These are phyloP conservation scores for Wickerhamomyces mucosus DNA, from an alignment of 805 yeast genomes.

Conservation along the genomic window DNA sequence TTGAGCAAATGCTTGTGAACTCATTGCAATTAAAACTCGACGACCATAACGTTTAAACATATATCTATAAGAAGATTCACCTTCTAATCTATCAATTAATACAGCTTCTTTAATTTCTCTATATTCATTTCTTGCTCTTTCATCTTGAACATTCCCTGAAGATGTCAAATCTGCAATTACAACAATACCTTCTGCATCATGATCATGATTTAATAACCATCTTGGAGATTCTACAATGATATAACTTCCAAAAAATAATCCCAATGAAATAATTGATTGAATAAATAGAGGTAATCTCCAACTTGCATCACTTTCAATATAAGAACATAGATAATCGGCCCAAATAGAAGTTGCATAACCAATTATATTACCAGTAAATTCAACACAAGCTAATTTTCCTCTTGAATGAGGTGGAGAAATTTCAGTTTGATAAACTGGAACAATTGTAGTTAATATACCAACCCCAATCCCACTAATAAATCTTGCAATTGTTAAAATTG, in stretches of 20 bases:
- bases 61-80: constrained; percentile 63
- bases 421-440: constrained; percentile 83
- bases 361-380: constrained; percentile 75
- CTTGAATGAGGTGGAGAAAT: constrained; percentile 82
- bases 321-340: constrained; percentile 75
- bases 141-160: constrained; percentile 64
- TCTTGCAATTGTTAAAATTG: constrained; percentile 60
- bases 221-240: constrained; percentile 83
- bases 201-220: constrained; percentile 80
- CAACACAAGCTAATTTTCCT: constrained; percentile 79
- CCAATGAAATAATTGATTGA: constrained; percentile 65
- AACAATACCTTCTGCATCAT: constrained; percentile 70
- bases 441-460: constrained; percentile 74
- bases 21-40: constrained; percentile 79
- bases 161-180: constrained; percentile 80
- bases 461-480: constrained; percentile 80
- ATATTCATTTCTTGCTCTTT: constrained; percentile 61
- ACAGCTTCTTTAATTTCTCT: constrained; percentile 77
- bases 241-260: constrained; percentile 64
- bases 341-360: constrained; percentile 82
- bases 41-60: constrained; percentile 70
- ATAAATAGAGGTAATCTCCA: constrained; percentile 77
- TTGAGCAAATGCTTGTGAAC: constrained; percentile 88
- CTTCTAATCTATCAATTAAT: constrained; percentile 67
- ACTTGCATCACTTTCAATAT: constrained; percentile 45